Conservation (phyloP, 129 eudicot genomes). For the Pittosporum tobira region DNA sequence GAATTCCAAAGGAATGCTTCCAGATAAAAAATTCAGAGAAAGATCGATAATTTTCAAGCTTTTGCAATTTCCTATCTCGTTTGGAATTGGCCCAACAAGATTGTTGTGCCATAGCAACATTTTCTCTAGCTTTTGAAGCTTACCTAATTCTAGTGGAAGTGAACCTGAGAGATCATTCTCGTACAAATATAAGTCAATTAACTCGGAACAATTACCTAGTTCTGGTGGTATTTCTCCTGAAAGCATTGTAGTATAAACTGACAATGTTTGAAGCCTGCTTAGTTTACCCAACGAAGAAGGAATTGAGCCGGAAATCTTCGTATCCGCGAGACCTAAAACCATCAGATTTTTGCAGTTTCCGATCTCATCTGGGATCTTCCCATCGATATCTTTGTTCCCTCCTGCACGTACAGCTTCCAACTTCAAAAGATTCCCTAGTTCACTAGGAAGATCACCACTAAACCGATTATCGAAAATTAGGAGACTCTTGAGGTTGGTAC, state of each 20-base stretch:
- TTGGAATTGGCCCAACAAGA: constrained; percentile 53
- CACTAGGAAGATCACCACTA: constrained; percentile 50
- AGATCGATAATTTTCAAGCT: constrained; percentile 48
- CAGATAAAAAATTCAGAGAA: constrained; percentile 53
- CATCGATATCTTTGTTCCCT: constrained; percentile 62
- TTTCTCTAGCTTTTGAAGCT: constrained; percentile 53
- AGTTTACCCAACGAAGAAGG: constrained; percentile 55
- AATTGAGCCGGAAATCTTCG: constrained; percentile 57
- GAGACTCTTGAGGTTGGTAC: constrained; percentile 39
- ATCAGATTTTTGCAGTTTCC: constrained; percentile 46
- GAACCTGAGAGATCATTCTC: constrained; percentile 67
- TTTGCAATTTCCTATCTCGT: constrained; percentile 57
- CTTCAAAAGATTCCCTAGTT: constrained; percentile 43
- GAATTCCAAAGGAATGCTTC: constrained; percentile 51
- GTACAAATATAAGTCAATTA: constrained; percentile 50
- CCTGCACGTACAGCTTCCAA: constrained; percentile 56
- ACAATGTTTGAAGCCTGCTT: constrained; percentile 50
- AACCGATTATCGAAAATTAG: constrained; percentile 54
- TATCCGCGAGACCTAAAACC: constrained; percentile 75
- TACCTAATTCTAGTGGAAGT: constrained; percentile 60
- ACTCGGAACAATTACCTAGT: constrained; percentile 70
- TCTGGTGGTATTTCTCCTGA: constrained; percentile 75
- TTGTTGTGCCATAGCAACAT: constrained; percentile 73
- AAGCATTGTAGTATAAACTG: constrained; percentile 63
- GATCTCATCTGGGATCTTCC: constrained; percentile 49